Evolutionary conservation across 2,329 filamentous ascomycete species (phyloP), one percentile per base, ranked within the genome.

Genomic region (Alternaria sp.): DNA sequence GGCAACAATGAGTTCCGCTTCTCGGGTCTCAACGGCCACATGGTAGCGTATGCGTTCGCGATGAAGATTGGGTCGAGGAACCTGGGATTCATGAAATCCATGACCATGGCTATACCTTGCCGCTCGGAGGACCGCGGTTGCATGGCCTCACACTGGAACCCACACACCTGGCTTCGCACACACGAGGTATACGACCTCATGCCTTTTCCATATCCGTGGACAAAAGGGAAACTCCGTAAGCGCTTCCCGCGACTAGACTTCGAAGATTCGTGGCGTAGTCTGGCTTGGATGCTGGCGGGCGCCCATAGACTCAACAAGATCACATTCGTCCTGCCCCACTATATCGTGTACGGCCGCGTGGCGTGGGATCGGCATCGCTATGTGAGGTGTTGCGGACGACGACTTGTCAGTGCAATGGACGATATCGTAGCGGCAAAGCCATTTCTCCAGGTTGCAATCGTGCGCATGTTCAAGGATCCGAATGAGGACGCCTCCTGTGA

Each of bases 1-100:
- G 57, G 66, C 12, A 52, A 61, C 15, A 69, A 67, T 28, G 44
- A 61, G n/a, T 67, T 69, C 51, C 58, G 66, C 36, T 69, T 67
- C 59, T 52, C 58, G 7, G 61, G 46, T 7, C 50, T 63, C 49
- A 65, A 65, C 40, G 64, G 64, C 4, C 55, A 47, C 51, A 65
- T 69, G 59, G 54, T 59, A 7, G 57, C 46, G 17, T 44, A 52
- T 36, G 7, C 47, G 5, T 60, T 47, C n/a, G 32, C 54, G 17
- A 23, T 11, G 6, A 60, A 54, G 30, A 59, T 54, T 36, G 32
- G 32, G 4, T 3, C 32, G 32, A 36, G 32, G 32, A 36, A 36
- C 2, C 32, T 36, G 32, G 32, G 32, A 9, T 36, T 36, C 32
- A 36, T 36, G 15, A 36, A 36, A 36, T n/a, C 15, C 32, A 36